These are phyloP conservation scores for Syzygium grande DNA, from an alignment of 345 rosid genomes.

Conservation along the genomic window DNA sequence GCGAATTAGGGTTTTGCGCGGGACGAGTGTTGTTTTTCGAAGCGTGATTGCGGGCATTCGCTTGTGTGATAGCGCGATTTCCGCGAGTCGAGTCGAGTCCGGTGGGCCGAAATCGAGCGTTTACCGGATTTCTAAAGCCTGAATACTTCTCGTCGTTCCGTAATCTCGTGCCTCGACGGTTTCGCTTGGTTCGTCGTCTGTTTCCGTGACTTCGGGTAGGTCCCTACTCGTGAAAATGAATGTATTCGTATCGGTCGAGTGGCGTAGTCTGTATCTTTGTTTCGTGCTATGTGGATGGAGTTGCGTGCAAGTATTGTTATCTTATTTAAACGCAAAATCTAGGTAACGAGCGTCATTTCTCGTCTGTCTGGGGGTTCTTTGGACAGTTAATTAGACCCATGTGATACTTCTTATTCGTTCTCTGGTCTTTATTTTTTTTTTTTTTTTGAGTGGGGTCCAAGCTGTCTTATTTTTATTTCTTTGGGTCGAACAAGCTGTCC, in stretches of 20 bases:
- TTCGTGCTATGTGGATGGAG: too few relatives aligned
- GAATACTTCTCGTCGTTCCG: neutral
- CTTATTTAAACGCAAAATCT: neutral
- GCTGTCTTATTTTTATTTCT: neutral
- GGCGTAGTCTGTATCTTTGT: neutral
- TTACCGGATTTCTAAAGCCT: neutral
- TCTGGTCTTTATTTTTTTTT: neutral
- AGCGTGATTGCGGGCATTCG: neutral
- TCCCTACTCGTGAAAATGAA: neutral
- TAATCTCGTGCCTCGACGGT: neutral
- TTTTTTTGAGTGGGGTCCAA: neutral
- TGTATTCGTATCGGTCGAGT: neutral
- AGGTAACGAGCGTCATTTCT: neutral
- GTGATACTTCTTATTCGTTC: too few relatives aligned
- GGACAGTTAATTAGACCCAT: too few relatives aligned
- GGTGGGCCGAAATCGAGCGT: neutral
- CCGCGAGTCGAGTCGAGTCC: neutral
- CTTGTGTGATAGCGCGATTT: neutral
- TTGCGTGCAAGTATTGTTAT: too few relatives aligned
- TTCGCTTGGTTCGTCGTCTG: neutral
- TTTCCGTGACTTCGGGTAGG: neutral
- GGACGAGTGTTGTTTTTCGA: neutral
- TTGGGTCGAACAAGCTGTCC: neutral
- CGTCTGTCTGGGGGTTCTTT: too few relatives aligned
- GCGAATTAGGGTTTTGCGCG: neutral